Base-by-base conservation (phyloP, 768 basidiomycete genomes). In the Fomitopsis serialis region DNA sequence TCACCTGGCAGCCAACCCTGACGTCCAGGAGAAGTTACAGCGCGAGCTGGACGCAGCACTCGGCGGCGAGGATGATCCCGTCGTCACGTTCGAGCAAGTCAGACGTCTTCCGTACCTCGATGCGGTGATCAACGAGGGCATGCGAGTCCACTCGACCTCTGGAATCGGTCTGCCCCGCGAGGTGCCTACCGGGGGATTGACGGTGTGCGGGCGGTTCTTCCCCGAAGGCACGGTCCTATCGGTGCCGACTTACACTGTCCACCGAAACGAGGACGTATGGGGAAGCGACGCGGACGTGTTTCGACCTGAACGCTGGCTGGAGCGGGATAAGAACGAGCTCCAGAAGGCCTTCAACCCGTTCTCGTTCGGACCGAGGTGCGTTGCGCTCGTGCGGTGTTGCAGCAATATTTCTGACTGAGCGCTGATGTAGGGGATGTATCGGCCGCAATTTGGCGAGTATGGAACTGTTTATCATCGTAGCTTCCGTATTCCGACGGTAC, bases 291-390 rank as follows among this genome's bases (percentile, higher is more conserved):
- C 78, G 24, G 84, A 88, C 36, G 77, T 59, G 5, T 95, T 78
- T 72, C 71, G 89, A 34, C 92, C 92, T 0, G 92, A 95, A 61
- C 75, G 92, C 27, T 95, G 89, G 89, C 82, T 92, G 56, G 89
- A 90, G 61, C 69, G 76, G 44, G 82, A 89, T 61, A 68, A 77
- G 55, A 75, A 74, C 17, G 69, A 67, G 27, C 80, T 88, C 10
- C 80, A 87, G 60, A 83, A 78, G 65, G 77, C 84, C 0, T 94
- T 93, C 66, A 94, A 94, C 61, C 88, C 89, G 0, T 94, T 92
- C 66, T 91, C 88, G 0, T 79, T 79, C 54, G 92, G 92, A 2
- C 92, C 92, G 15, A 87, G 90, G 54, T 52, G 15, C 29, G 29
- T 32, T 6, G 6, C 11, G 29, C 15, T 9, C 22, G 22, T 23